phyloP scores from a whole-genome alignment of 2,329 filamentous ascomycete genomes.

The Massarina eburnea region DNA sequence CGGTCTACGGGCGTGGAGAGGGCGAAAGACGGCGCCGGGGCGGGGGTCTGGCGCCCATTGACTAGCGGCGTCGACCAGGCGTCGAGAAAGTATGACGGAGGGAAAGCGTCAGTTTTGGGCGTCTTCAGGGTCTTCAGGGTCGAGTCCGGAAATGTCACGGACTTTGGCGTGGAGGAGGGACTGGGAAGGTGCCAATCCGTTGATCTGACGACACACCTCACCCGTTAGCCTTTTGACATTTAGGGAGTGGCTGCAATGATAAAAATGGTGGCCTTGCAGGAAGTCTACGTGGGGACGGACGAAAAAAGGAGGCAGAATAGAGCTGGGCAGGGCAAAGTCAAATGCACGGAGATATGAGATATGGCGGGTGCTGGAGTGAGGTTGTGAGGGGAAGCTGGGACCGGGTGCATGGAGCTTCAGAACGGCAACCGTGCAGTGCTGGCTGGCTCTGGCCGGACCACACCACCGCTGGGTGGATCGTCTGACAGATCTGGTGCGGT shows the following conservation, averaged over 20 bases:
- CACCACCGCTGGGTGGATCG: slow-evolving; percentile 20
- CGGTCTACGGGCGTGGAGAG: slow-evolving; percentile 39
- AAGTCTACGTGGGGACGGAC: slow-evolving; percentile 2
- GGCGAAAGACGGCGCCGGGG: slow-evolving; percentile 45
- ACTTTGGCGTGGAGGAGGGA: slow-evolving; percentile 53
- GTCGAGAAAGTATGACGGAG: slow-evolving; percentile 52
- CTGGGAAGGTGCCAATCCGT: slow-evolving; percentile 54
- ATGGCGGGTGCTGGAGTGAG: slow-evolving; percentile 18
- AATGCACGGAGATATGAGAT: neutral
- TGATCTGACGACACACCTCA: slow-evolving; percentile 39
- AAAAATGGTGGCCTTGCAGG: slow-evolving; percentile 5
- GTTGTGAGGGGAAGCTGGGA: slow-evolving; percentile 21
- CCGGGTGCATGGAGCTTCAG: slow-evolving; percentile 26
- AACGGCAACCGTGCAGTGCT: slow-evolving; percentile 39
- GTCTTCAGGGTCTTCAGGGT: slow-evolving; percentile 51
- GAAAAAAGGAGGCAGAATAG: slow-evolving; percentile 9
- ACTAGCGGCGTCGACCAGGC: slow-evolving; percentile 51
- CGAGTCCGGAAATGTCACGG: slow-evolving; percentile 42
- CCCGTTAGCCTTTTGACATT: slow-evolving; percentile 37
- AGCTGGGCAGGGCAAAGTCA: slow-evolving; percentile 1
- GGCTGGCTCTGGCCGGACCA: slow-evolving; percentile 38
- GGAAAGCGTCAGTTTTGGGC: slow-evolving; percentile 45
- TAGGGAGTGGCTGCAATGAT: slow-evolving; percentile 17
- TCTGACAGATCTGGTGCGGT: slow-evolving; percentile 16
- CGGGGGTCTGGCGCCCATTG: slow-evolving; percentile 45